Percentiles rank a stretch among this genome's conserved stretches.
Conservation (phyloP, 345 rosid species). For the Cardamine resedifolia region DNA sequence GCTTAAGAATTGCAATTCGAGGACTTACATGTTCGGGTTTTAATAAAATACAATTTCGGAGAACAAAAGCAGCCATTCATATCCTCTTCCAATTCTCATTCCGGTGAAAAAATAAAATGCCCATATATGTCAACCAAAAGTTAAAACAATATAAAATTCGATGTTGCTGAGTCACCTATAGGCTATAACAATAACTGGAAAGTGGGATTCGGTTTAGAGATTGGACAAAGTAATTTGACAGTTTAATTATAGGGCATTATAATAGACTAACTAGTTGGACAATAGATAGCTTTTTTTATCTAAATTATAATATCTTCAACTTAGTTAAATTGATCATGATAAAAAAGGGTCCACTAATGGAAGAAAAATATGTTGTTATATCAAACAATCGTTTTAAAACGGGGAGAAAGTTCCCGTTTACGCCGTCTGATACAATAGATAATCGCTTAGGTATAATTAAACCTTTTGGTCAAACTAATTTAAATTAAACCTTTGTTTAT, state of each 20-base stretch:
- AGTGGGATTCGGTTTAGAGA: conserved; percentile 21
- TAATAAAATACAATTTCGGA: too few species aligned
- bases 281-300: conserved; percentile 44
- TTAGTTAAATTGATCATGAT: conserved; percentile 10
- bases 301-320: conserved; percentile 20
- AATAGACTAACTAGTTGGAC: conserved; percentile 31
- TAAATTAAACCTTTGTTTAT: conserved; percentile 5
- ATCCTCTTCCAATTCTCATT: too few species aligned
- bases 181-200: too few species aligned
- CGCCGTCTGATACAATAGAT: conserved; percentile 63
- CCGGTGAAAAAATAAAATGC: too few species aligned
- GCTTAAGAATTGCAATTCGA: too few species aligned
- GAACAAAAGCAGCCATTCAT: too few species aligned
- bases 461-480: conserved; percentile 46
- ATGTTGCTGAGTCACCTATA: too few species aligned
- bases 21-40: too few species aligned
- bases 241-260: not conserved
- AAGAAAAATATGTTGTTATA: conserved; percentile 19
- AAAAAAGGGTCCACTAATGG: conserved; percentile 6
- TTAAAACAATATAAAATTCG: too few species aligned
- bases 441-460: conserved; percentile 33
- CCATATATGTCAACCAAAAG: too few species aligned
- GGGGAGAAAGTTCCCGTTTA: conserved; percentile 48
- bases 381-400: conserved; percentile 33
- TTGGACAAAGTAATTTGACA: conserved; percentile 17